Evolutionary conservation across 2,329 filamentous ascomycete species (phyloP).

Genomic region (Paraconiothyrium sp.): DNA sequence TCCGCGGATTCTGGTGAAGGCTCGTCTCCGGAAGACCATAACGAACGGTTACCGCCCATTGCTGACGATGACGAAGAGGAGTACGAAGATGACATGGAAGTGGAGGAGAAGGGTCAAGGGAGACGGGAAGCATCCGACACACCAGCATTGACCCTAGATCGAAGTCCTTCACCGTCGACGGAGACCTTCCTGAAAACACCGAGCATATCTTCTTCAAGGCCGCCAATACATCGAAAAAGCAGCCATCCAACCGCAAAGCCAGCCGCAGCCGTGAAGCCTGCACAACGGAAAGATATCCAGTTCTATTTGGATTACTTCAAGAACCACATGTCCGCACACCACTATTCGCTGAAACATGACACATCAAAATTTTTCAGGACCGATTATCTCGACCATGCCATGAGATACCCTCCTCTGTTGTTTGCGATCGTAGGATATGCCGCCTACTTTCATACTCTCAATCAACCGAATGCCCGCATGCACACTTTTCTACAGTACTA

Average conservation of each 20-base stretch:
- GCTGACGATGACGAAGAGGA: slow-evolving; percentile 59
- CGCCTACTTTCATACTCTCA: slow-evolving; percentile 83
- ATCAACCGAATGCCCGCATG: slow-evolving; percentile 75
- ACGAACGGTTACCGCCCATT: slow-evolving; percentile 54
- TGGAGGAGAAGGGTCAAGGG: slow-evolving; percentile 35
- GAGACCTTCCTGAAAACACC: slow-evolving; percentile 55
- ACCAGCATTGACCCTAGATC: slow-evolving; percentile 54
- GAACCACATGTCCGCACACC: slow-evolving; percentile 79
- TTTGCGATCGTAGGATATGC: slow-evolving; percentile 89
- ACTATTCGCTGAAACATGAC: slow-evolving; percentile 82
- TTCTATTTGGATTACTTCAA: slow-evolving; percentile 82
- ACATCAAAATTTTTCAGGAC: slow-evolving; percentile 76
- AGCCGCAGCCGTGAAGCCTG: slow-evolving; percentile 23
- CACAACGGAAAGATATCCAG: slow-evolving; percentile 68
- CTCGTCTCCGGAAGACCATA: slow-evolving; percentile 62
- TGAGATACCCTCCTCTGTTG: slow-evolving; percentile 81
- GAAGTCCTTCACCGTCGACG: slow-evolving; percentile 62
- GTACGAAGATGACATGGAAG: slow-evolving; percentile 44
- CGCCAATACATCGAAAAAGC: slow-evolving; percentile 43
- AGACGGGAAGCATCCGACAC: slow-evolving; percentile 50
- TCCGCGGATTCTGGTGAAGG: slow-evolving; percentile 58
- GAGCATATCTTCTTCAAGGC: slow-evolving; percentile 32
- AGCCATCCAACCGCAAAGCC: slow-evolving; percentile 40
- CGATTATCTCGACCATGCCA: slow-evolving; percentile 75
- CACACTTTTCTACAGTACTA: slow-evolving; percentile 89